These are phyloP conservation scores for Aphanomyces invadans DNA, from an alignment of 352 stramenopile species.

Conservation along the genomic window DNA sequence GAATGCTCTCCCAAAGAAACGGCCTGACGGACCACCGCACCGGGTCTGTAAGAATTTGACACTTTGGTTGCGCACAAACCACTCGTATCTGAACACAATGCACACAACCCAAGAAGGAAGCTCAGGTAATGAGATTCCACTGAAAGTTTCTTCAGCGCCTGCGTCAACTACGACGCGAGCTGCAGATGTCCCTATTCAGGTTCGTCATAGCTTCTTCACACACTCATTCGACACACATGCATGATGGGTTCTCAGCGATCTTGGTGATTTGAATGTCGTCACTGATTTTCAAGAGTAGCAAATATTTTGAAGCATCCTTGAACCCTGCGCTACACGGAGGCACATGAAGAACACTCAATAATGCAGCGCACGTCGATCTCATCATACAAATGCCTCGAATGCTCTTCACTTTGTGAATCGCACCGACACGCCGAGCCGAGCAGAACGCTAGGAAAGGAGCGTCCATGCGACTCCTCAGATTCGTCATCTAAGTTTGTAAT, in stretches of 20 bases:
- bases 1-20: constrained; percentile 80
- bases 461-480: constrained; percentile 64
- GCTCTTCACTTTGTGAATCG: constrained; percentile 68
- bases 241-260: constrained; percentile 77
- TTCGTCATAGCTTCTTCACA: constrained; percentile 66
- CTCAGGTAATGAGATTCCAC: constrained; percentile 90
- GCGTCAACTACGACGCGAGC: constrained; percentile 33
- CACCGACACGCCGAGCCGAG: constrained; percentile 40
- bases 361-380: constrained; percentile 40
- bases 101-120: constrained; percentile 41
- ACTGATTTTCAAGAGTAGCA: constrained; percentile 87
- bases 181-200: constrained; percentile 86
- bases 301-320: constrained; percentile 86
- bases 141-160: constrained; percentile 66
- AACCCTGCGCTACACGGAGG: constrained; percentile 32
- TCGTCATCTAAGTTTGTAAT: constrained; percentile 88
- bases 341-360: constrained; percentile 3
- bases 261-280: constrained; percentile 87
- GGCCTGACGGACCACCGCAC: constrained; percentile 67
- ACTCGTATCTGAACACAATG: too few relatives aligned
- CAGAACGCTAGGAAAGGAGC: constrained; percentile 72
- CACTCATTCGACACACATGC: not conserved
- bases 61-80: constrained; percentile 63
- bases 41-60: constrained; percentile 83
- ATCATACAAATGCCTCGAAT: constrained; percentile 92